Evolutionary conservation across 768 basidiomycete genomes (phyloP), one percentile per base, ranked within the genome.

Genomic region (Podaxis sp.): DNA sequence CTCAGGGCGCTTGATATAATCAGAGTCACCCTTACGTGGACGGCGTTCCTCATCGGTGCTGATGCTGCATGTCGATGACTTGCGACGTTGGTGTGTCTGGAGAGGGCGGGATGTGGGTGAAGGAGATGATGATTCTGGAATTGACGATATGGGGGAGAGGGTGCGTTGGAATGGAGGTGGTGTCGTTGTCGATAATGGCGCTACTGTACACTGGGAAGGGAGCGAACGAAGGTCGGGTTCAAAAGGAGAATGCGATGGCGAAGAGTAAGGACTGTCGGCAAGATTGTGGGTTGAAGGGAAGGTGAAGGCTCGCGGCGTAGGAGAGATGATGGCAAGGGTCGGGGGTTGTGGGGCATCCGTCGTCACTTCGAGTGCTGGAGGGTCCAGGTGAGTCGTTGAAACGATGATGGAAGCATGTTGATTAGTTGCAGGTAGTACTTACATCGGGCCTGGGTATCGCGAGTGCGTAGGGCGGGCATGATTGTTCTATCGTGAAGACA

Each of bases 1-100:
- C 76, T 90, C 88, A 1, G 90, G 90, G 48, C 90, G 86, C 74
- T 91, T 91, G 78, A 92, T 86, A 70, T 92, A 92, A 73, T 90
- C 89, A 54, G 89, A 88, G 74, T 91, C 90, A 67, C 90, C 90
- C 78, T 87, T 87, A 75, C 79, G 85, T 65, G 87, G 83, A 63
- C 83, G 75, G 66, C 84, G 84, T 64, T 87, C 86, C 69, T 76
- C 68, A 58, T 72, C 76, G 73, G 79, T 79, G 70, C 73, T 80
- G 24, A 56, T 62, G 69, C 76, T 75, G 56, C 77, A 80, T 15
- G 40, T 44, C 50, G 80, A 76, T 33, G 80, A 81, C 71, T 84
- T 86, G 72, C 84, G 80, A 56, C 84, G 84, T 69, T 82, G 82
- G 68, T 80, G 79, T 56, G 74, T 72, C 11, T 2, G 33, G 33